phyloP scores from a whole-genome alignment of 495 filamentous ascomycete species.

The Penicillium salamii region DNA sequence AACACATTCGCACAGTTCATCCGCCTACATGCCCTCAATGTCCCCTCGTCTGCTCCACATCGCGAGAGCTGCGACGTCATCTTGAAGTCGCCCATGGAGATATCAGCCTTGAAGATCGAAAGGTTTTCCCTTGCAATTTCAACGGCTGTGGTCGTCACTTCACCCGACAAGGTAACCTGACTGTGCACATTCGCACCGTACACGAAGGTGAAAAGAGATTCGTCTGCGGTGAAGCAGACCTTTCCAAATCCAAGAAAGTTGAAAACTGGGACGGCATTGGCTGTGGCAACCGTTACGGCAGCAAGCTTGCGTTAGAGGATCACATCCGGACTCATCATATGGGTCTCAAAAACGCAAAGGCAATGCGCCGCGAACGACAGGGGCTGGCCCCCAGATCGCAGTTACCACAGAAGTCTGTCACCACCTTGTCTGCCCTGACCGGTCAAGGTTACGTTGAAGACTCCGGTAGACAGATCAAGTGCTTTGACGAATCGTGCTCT shows the following conservation, averaged over 20 bases:
- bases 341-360: constrained; percentile 48
- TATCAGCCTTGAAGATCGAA: constrained; percentile 58
- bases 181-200: constrained; percentile 69
- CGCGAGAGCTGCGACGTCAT: constrained; percentile 63
- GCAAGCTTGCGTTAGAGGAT: constrained; percentile 73
- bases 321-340: constrained; percentile 77
- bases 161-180: constrained; percentile 74
- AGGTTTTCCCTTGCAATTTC: constrained; percentile 60
- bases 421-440: constrained; percentile 51
- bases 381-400: constrained; percentile 9
- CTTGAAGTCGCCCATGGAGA: constrained; percentile 67
- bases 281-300: constrained; percentile 66
- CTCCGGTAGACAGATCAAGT: constrained; percentile 52
- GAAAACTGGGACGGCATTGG: constrained; percentile 63
- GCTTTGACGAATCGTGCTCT: constrained; percentile 51
- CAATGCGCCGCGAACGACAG: constrained; percentile 40
- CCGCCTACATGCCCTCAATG: constrained; percentile 75
- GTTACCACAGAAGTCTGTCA: constrained; percentile 17
- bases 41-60: constrained; percentile 55
- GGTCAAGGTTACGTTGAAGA: constrained; percentile 57
- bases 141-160: constrained; percentile 68
- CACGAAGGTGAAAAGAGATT: constrained; percentile 68
- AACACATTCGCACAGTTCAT: constrained; percentile 68
- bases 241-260: constrained; percentile 55
- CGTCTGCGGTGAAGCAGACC: constrained; percentile 67